These are phyloP conservation scores for Gaultheria prostrata DNA, from an alignment of 148 eudicot species.

Conservation along the genomic window DNA sequence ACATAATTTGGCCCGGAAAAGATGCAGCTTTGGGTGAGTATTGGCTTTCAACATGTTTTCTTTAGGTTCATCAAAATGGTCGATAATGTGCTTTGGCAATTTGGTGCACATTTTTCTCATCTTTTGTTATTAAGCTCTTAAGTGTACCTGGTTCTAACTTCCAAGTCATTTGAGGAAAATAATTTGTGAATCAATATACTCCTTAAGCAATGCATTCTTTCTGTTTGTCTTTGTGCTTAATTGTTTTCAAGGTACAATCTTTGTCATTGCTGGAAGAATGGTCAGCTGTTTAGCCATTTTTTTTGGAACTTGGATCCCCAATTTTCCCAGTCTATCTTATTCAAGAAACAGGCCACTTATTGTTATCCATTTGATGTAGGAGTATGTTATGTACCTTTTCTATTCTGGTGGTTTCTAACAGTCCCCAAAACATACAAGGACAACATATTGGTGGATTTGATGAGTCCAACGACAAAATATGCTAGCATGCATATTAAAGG, in stretches of 20 bases:
- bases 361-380: neutral
- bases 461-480: slow-evolving; percentile 4
- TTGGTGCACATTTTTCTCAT: neutral
- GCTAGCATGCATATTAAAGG: neutral
- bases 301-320: neutral
- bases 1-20: slow-evolving; percentile 89
- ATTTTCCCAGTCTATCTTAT: no score
- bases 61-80: neutral
- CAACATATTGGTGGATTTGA: neutral
- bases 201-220: neutral
- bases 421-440: neutral
- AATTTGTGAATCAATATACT: neutral
- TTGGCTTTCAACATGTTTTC: slow-evolving; percentile 8
- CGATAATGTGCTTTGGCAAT: neutral
- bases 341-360: neutral
- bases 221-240: neutral
- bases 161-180: neutral
- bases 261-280: slow-evolving; percentile 7
- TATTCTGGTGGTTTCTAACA: neutral
- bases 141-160: neutral
- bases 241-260: neutral
- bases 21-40: slow-evolving; percentile 71
- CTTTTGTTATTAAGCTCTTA: neutral
- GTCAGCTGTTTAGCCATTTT: neutral
- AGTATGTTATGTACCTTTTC: neutral